Evolutionary conservation across 176 grass and related monocot species (phyloP), one percentile per base, ranked within the genome.

Genomic region (Oryza coarctata): DNA sequence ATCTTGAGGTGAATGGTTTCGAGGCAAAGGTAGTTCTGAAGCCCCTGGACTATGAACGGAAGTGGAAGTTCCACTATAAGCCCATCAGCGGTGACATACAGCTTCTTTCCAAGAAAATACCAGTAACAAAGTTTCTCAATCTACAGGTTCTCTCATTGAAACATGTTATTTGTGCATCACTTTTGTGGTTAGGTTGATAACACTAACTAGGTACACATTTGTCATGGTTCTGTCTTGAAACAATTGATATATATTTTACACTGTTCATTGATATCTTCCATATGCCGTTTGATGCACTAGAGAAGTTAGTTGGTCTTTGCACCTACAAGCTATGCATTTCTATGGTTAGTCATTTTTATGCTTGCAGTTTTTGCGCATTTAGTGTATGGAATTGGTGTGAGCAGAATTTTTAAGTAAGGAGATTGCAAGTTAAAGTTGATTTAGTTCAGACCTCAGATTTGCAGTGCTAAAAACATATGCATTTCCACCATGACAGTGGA

Each of bases 71-170:
- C 65, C 80, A 88, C 45, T 98, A 95, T 68, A 89, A 91, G 28
- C 96, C 93, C 33, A 80, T 98, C 39, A 88, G 87, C 43, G 89
- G 87, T 22, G 96, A 98, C 73, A 33, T 98, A 52, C 96, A 94
- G 12, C 57, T 95, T 10, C 93, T 98, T 22, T 98, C 96, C 73
- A 98, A 95, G 80, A 98, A 98, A 87, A 98, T 98, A 68, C 88
- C 96, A 23, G n/a, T 98, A 39, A 93, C 88, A 3, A 98, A 93
- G 75, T 98, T 63, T 91, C 73, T 98, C 76, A 98, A 93, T 82
- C 90, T 98, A 44, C 93, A 98, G 96, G 93, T 93, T 82, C 13
- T 41, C 15, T 41, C 33, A 26, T 28, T 82, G 26, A 69, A 39
- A 66, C 33, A 33, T 86, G 13, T 6, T 47, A 27, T 50, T 63